Base-by-base conservation (phyloP, 2,329 filamentous ascomycete genomes). In the Parascedosporium putredinis region DNA sequence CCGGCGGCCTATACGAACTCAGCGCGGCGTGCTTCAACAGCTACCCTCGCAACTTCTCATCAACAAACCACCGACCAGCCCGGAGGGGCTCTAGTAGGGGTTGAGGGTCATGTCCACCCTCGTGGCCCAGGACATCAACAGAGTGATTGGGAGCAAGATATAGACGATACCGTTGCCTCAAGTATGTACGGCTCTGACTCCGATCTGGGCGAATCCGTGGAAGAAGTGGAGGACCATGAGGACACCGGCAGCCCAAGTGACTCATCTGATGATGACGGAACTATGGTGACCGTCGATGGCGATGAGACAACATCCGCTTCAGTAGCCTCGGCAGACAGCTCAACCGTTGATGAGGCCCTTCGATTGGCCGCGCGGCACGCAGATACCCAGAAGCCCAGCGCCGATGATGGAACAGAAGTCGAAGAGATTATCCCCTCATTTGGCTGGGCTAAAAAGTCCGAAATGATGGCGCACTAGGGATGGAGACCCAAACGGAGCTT, bases 1-100 rank as follows among this genome's bases (percentile, higher is more conserved):
- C 88, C 88, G 18, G 94, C 89, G 1, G 86, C 84, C 6, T 85
- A 86, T 0, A 85, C 83, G 1, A 86, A 91, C 55, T 81, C 83
- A 9, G 88, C 86, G 10, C 74, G 88, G 57, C 78, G 86, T 54
- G 80, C 83, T 48, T 93, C 88, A 3, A 79, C 77, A 12, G 63
- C 76, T 25, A 71, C 62, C 1, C 60, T 60, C 2, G 60, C 59
- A n/a, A 42, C 38, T 3, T 45, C 44, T 9, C 40, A 24, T n/a
- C 45, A 49, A 34, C 50, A 52, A n/a, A 34, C n/a, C n/a, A 46
- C 25, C 46, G 47, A 2, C 51, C n/a, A n/a, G n/a, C n/a, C n/a
- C n/a, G n/a, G n/a, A n/a, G n/a, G n/a, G n/a, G n/a, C n/a, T n/a
- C n/a, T n/a, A n/a, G n/a, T n/a, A n/a, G n/a, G n/a, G n/a, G n/a